Conservation (phyloP, 352 stramenopile genomes). For the Phytophthora cactorum region DNA sequence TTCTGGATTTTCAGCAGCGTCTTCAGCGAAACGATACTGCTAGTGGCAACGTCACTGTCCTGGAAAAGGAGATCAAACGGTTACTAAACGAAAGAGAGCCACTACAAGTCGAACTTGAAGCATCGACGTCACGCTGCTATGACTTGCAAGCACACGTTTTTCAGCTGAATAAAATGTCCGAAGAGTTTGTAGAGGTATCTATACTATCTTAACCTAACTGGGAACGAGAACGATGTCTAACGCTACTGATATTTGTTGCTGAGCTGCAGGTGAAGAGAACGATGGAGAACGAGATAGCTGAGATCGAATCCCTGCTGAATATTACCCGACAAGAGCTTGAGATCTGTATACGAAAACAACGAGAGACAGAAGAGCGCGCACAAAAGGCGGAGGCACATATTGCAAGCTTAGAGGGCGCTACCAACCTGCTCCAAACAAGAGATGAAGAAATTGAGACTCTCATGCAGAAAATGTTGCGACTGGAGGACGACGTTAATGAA, state of each 20-base stretch:
- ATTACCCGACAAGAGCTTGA: conserved; percentile 23
- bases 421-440: conserved; percentile 30
- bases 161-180: conserved; percentile 20
- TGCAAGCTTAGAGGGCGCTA: conserved; percentile 11
- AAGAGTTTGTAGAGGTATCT: conserved; percentile 33
- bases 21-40: conserved; percentile 45
- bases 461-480: conserved; percentile 49
- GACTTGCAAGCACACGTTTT: conserved; percentile 18
- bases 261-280: conserved; percentile 27
- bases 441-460: conserved; percentile 56
- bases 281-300: conserved; percentile 25
- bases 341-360: conserved; percentile 2
- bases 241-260: conserved; percentile 3
- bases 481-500: conserved; percentile 42
- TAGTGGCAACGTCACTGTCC: conserved; percentile 34
- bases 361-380: conserved; percentile 7
- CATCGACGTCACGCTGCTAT: conserved; percentile 14
- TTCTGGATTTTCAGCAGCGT: conserved; percentile 59
- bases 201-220: not conserved
- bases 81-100: conserved; percentile 42
- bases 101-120: conserved; percentile 22
- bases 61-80: conserved; percentile 40
- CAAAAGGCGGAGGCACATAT: conserved; percentile 23
- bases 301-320: conserved; percentile 20
- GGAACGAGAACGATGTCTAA: not conserved